Evolutionary conservation across 73 alveolate genomes (phyloP).

Genomic region (Symbiodinium pilosum): DNA sequence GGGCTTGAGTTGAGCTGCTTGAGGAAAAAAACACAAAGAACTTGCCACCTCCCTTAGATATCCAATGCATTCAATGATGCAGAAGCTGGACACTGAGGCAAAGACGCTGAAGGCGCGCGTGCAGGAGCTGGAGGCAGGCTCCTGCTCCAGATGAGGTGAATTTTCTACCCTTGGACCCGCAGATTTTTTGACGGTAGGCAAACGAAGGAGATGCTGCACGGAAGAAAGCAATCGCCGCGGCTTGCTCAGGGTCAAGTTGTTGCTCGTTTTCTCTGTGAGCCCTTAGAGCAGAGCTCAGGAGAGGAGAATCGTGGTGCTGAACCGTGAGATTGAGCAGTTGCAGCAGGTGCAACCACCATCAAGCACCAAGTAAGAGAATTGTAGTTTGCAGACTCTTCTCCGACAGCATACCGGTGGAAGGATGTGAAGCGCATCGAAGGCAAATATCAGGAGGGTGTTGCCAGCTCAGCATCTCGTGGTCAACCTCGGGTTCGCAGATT

Average conservation of each 20-base stretch:
- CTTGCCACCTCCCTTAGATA: too few species aligned
- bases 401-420: background rate
- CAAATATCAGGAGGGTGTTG: constrained; percentile 57
- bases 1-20: too few species aligned
- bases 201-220: constrained; percentile 54
- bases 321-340: constrained; percentile 58
- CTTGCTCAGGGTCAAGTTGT: background rate
- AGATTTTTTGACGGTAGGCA: background rate
- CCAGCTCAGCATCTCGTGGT: background rate
- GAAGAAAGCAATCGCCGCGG: constrained; percentile 35
- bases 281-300: too few species aligned
- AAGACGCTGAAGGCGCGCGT: background rate
- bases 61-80: too few species aligned
- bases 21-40: too few species aligned
- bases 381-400: background rate
- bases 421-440: constrained; percentile 50
- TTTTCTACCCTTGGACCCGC: too few species aligned
- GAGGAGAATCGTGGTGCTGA: constrained; percentile 55
- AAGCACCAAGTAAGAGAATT: too few species aligned
- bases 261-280: background rate
- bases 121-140: background rate
- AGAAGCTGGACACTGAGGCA: too few species aligned
- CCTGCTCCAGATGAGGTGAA: too few species aligned
- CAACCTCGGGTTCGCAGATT: background rate
- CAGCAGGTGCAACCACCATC: background rate